phyloP scores from a whole-genome alignment of 192 early-diverging fungal species.

The Backusella circina region DNA sequence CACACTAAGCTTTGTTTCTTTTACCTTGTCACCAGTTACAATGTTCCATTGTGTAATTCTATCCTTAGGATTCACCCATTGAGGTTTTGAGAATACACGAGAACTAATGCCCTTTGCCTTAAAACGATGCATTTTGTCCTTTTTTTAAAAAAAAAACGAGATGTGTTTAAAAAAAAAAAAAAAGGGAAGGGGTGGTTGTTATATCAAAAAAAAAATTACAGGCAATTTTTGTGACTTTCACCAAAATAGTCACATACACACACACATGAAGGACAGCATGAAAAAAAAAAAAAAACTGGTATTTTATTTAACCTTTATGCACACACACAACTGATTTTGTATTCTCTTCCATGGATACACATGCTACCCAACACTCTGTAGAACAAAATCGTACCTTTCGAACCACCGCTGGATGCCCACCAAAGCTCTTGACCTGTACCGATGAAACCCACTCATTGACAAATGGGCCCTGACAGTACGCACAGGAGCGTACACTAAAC shows the following conservation, averaged over 20 bases:
- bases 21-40: constrained; percentile 40
- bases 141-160: neutral
- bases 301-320: neutral
- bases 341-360: constrained; percentile 1
- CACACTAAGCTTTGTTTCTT: neutral
- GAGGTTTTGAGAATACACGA: constrained; percentile 18
- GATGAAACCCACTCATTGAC: constrained; percentile 54
- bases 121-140: constrained; percentile 35
- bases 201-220: neutral
- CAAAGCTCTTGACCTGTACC: constrained; percentile 47
- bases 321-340: constrained; percentile 11
- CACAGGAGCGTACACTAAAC: constrained; percentile 5
- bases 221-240: neutral
- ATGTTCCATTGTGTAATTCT: constrained; percentile 32
- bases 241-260: neutral
- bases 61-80: constrained; percentile 37
- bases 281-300: neutral
- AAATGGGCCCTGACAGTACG: constrained; percentile 33
- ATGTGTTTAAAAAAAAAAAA: constrained; percentile 1
- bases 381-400: constrained; percentile 50
- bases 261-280: neutral
- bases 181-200: constrained; percentile 3
- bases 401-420: constrained; percentile 49
- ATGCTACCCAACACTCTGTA: constrained; percentile 35
- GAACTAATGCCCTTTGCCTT: constrained; percentile 32